Evolutionary conservation across 306 rosid species (phyloP), one percentile per base, ranked within the genome.

Genomic region (Albizia julibrissin): DNA sequence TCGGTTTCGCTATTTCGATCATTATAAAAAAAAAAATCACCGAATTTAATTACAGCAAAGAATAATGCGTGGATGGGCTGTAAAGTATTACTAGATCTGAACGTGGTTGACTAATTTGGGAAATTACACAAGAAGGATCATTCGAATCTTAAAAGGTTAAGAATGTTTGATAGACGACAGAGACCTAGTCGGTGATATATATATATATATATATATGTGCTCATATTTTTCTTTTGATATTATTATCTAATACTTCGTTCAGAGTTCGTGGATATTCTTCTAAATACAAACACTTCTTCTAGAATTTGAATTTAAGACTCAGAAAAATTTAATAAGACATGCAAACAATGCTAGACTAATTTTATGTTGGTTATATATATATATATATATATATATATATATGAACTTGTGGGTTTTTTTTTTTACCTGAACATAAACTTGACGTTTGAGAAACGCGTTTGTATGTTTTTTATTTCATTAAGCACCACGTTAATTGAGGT

Each of bases 381-480:
- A n/a, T n/a, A n/a, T n/a, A n/a, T n/a, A n/a, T n/a, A n/a, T n/a
- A n/a, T n/a, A n/a, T n/a, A n/a, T n/a, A n/a, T n/a, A n/a, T n/a
- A n/a, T n/a, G n/a, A n/a, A n/a, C n/a, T n/a, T n/a, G n/a, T n/a
- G n/a, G n/a, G n/a, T n/a, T n/a, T n/a, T n/a, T n/a, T n/a, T n/a
- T n/a, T n/a, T n/a, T n/a, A n/a, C n/a, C n/a, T n/a, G n/a, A n/a
- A n/a, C n/a, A n/a, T n/a, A n/a, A n/a, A 34, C 27, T 47, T 8
- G 39, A 62, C 64, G 62, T 62, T 50, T 7, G 72, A 72, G 14
- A 83, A 61, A 71, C 86, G 86, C 86, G 82, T 83, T 31, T 37
- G 40, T 37, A 37, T 6, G 5, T 11, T 76, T 43, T 52, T 33
- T 8, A 29, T 40, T 0, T 44, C 33, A 82, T 12, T 10, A 43